Evolutionary conservation across 768 basidiomycete species (phyloP), one percentile per base, ranked within the genome.

Genomic region (Collybiopsis luxurians): DNA sequence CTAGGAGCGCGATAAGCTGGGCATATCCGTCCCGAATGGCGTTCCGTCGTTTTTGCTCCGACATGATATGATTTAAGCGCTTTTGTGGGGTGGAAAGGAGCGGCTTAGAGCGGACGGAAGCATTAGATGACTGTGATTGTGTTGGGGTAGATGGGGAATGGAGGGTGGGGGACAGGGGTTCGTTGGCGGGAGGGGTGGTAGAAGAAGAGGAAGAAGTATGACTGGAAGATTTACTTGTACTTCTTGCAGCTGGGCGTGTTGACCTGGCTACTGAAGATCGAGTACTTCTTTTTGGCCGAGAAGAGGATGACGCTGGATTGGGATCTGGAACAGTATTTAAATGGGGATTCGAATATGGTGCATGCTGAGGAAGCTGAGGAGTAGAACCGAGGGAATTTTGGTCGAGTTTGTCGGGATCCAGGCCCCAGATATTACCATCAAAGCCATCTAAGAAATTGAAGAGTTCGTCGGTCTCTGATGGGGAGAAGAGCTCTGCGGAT

Each of bases 31-130:
- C 87, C 39, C 91, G 86, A 61, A 96, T 96, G 49, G 90, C 90
- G 65, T 95, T 95, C 10, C 94, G 85, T 7, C 94, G 89, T 66
- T 92, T 92, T 72, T 96, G 93, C 69, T 96, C 94, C 5, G 91
- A 93, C 82, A 92, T 86, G 78, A 96, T 95, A 75, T 96, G 92
- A 67, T 95, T 94, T 17, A 92, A 81, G 9, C 92, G 82, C 66
- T 94, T 93, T 71, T 95, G 91, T 0, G 91, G 91, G 5, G 84
- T 86, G 7, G 91, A 89, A 23, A 95, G 77, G n/a, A 91, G 80
- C 0, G 86, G 77, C 62, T 90, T 91, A 21, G 78, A 50, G 58
- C 78, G 76, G 62, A 71, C 60, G 53, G 62, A 43, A 45, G 62
- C 36, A 46, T 30, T 50, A 12, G 62, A n/a, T n/a, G n/a, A n/a